phyloP scores from a whole-genome alignment of 2,329 filamentous ascomycete species.

The Verticillium longisporum region DNA sequence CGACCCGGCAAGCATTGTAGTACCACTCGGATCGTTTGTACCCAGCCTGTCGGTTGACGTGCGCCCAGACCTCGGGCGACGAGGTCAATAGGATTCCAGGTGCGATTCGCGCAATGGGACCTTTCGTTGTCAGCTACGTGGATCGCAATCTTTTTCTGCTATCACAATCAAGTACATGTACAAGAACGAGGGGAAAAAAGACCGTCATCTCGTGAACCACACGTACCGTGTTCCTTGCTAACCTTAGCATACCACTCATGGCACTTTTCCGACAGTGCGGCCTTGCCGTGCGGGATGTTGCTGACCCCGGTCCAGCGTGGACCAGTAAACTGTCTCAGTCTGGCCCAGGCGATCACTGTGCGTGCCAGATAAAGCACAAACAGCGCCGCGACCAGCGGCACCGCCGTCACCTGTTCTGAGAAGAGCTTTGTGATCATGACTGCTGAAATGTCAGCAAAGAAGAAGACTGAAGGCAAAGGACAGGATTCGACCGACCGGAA shows the following conservation, averaged over 20 bases:
- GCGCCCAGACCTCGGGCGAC: constrained; percentile 38
- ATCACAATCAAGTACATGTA: too few species aligned
- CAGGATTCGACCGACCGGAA: neutral
- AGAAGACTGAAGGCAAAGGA: neutral
- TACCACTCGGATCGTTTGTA: constrained; percentile 37
- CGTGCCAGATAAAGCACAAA: neutral
- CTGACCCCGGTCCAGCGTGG: constrained; percentile 14
- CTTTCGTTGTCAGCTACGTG: constrained; percentile 7
- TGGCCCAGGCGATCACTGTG: neutral
- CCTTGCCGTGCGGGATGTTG: constrained; percentile 16
- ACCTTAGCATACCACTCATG: constrained; percentile 19
- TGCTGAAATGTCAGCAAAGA: neutral
- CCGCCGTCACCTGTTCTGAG: neutral
- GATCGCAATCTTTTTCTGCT: too few species aligned
- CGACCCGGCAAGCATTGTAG: constrained; percentile 36
- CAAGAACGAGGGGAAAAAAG: too few species aligned
- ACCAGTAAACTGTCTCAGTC: constrained; percentile 16
- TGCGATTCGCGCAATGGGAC: constrained; percentile 27
- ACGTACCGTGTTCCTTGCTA: constrained; percentile 19
- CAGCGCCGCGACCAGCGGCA: neutral
- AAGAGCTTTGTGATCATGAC: neutral
- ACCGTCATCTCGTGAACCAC: constrained; percentile 8
- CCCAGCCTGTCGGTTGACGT: constrained; percentile 31
- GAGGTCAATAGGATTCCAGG: constrained; percentile 42
- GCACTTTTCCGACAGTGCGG: constrained; percentile 11